Evolutionary conservation across 768 basidiomycete species (phyloP).

Genomic region (Hygrophorus pudorinus): DNA sequence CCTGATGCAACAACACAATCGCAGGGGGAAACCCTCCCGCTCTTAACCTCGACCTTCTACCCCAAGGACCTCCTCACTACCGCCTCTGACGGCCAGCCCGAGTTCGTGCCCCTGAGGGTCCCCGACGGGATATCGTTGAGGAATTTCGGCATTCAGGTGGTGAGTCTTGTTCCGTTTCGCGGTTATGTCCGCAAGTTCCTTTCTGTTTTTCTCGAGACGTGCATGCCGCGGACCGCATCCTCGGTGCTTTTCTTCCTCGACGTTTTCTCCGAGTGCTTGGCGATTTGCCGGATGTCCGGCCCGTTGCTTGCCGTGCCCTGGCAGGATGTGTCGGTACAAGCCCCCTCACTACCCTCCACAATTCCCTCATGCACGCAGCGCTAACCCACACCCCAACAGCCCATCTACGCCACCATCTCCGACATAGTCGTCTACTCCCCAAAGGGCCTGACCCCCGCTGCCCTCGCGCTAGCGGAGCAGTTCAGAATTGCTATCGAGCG

Average conservation of each 20-base stretch:
- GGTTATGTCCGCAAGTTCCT: too few relatives aligned
- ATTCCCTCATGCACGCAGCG: too few relatives aligned
- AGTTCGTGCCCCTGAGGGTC: slow-evolving; percentile 62
- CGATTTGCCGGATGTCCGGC: too few relatives aligned
- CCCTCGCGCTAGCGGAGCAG: slow-evolving; percentile 51
- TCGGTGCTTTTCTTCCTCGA: too few relatives aligned
- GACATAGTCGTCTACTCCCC: slow-evolving; percentile 87
- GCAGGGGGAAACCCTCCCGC: too few relatives aligned
- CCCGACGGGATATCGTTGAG: slow-evolving; percentile 77
- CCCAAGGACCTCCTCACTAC: slow-evolving; percentile 26
- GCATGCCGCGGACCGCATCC: too few relatives aligned
- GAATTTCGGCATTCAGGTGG: slow-evolving; percentile 85
- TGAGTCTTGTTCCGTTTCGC: too few relatives aligned
- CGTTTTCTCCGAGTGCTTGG: too few relatives aligned
- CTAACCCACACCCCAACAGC: slow-evolving; percentile 39
- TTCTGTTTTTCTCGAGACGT: too few relatives aligned
- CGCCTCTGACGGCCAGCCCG: slow-evolving; percentile 28
- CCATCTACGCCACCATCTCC: slow-evolving; percentile 80
- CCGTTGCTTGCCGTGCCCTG: too few relatives aligned
- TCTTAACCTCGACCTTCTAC: slow-evolving; percentile 34
- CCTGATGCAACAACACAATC: background rate
- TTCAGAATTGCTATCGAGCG: slow-evolving; percentile 54
- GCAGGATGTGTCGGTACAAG: too few relatives aligned
- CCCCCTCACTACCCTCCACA: too few relatives aligned
- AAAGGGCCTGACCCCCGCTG: slow-evolving; percentile 44